phyloP scores from a whole-genome alignment of 192 early-diverging fungal species.

The Dissophora globulifera region DNA sequence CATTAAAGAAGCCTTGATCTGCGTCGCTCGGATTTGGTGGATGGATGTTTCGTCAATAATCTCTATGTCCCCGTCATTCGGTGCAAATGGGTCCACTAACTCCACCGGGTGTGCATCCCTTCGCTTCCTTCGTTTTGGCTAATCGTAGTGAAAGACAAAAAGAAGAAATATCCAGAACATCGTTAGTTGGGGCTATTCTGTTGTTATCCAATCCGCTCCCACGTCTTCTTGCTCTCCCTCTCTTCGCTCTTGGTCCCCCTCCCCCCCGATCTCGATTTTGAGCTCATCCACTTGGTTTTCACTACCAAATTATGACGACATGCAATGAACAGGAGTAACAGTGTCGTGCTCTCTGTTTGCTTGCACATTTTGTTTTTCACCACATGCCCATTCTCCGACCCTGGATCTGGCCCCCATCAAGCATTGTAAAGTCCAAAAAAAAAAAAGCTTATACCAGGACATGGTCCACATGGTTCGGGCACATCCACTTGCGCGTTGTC shows the following conservation, averaged over 20 bases:
- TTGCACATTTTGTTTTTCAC: background rate
- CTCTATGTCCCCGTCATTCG: slow-evolving; percentile 50
- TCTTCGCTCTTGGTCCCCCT: too few relatives aligned
- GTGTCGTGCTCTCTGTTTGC: too few relatives aligned
- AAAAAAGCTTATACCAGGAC: slow-evolving; percentile 49
- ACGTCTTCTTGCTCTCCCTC: too few relatives aligned
- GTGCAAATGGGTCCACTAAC: slow-evolving; percentile 3
- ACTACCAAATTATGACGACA: too few relatives aligned
- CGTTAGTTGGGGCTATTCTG: too few relatives aligned
- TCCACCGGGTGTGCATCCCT: slow-evolving; percentile 26
- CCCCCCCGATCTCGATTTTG: too few relatives aligned
- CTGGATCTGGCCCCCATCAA: too few relatives aligned
- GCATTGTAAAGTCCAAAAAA: background rate
- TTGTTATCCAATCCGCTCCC: too few relatives aligned
- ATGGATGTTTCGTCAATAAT: slow-evolving; percentile 24
- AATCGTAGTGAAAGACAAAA: background rate
- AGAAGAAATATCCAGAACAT: background rate
- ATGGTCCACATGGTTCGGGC: slow-evolving; percentile 58
- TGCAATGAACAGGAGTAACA: too few relatives aligned
- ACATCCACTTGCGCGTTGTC: slow-evolving; percentile 58
- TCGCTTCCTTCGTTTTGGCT: slow-evolving; percentile 16
- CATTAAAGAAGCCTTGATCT: background rate
- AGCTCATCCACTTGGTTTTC: too few relatives aligned
- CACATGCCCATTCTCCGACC: too few relatives aligned
- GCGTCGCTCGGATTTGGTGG: background rate